These are phyloP conservation scores for Gnaphalium uliginosum DNA, from an alignment of 129 eudicot genomes.

Conservation along the genomic window DNA sequence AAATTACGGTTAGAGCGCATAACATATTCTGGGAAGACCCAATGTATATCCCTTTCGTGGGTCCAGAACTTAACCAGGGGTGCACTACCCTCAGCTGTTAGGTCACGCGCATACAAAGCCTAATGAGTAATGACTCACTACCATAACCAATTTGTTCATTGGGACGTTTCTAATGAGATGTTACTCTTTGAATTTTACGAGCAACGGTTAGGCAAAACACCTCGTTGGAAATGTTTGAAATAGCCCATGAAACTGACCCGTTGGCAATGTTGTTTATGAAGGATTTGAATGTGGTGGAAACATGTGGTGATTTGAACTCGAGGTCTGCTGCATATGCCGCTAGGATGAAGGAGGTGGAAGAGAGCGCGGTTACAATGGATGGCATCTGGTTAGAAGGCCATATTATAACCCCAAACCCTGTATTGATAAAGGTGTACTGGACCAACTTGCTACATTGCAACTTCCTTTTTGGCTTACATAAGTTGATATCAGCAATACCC, in stretches of 20 bases:
- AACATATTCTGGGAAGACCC: constrained; percentile 75
- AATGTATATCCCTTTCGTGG: constrained; percentile 48
- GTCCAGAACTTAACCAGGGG: constrained; percentile 43
- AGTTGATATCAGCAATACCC: constrained; percentile 45
- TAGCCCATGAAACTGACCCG: constrained; percentile 52
- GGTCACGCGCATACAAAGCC: constrained; percentile 43
- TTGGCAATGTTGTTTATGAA: constrained; percentile 55
- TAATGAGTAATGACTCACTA: constrained; percentile 55
- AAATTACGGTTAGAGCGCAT: constrained; percentile 53
- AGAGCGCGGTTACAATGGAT: background rate
- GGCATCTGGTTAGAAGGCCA: constrained; percentile 57
- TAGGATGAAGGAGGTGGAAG: constrained; percentile 29
- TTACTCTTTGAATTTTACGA: constrained; percentile 59
- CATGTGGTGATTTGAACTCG: constrained; percentile 48
- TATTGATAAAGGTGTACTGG: constrained; percentile 50
- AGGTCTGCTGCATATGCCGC: constrained; percentile 38
- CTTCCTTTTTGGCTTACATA: constrained; percentile 76
- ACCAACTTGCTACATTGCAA: constrained; percentile 46
- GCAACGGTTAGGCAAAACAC: constrained; percentile 43
- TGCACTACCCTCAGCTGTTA: constrained; percentile 43
- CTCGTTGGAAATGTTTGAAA: constrained; percentile 36
- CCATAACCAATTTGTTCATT: constrained; percentile 60
- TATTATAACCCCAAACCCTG: constrained; percentile 49
- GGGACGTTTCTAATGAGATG: constrained; percentile 73
- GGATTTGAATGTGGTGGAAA: constrained; percentile 57